Evolutionary conservation across 2,329 filamentous ascomycete genomes (phyloP), one percentile per base, ranked within the genome.

Genomic region (Trichoderma pleuroti): DNA sequence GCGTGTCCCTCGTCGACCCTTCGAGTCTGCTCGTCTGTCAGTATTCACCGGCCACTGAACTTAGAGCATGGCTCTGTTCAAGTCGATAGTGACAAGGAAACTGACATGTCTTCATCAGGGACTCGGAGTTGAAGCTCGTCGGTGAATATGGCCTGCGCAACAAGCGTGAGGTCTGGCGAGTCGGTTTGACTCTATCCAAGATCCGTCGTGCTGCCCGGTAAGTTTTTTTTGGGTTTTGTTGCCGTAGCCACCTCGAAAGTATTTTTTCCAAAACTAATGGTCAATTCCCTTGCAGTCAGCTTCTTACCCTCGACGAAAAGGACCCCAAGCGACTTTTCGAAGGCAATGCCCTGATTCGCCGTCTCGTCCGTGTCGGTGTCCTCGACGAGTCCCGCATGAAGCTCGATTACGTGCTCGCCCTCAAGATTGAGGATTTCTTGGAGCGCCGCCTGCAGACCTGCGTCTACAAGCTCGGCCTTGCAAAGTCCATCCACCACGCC

Each of bases 121-220:
- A 99, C 89, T 93, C 94, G 83, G 96, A 99, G 89, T 88, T 99
- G 86, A 99, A 99, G 93, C 92, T 96, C 86, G 95, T 99, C 82
- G 96, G 96, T 87, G 96, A 99, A 89, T 99, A 97, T 90, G 96
- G 96, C 87, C 93, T 99, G 81, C 93, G 94, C 87, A 99, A 99
- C 91, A 99, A 99, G 94, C 95, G 96, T 90, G 96, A 99, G 90
- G 96, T 99, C 84, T 99, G 96, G 96, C 94, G 96, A 87, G 96
- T 99, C 87, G 92, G 93, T 90, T 92, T 99, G 86, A 98, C 95
- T 82, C 92, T 99, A 83, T 98, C 96, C 88, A 98, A 98, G 92
- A 99, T 99, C 82, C 96, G 96, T 94, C 96, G 96, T 97, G 96
- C 96, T 92, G 96, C 96, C 84, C 96, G 96, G 95, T 98, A 93